These are phyloP conservation scores for Rhexocercosporidium sp. DNA, from an alignment of 2,329 filamentous ascomycete genomes.

Conservation along the genomic window DNA sequence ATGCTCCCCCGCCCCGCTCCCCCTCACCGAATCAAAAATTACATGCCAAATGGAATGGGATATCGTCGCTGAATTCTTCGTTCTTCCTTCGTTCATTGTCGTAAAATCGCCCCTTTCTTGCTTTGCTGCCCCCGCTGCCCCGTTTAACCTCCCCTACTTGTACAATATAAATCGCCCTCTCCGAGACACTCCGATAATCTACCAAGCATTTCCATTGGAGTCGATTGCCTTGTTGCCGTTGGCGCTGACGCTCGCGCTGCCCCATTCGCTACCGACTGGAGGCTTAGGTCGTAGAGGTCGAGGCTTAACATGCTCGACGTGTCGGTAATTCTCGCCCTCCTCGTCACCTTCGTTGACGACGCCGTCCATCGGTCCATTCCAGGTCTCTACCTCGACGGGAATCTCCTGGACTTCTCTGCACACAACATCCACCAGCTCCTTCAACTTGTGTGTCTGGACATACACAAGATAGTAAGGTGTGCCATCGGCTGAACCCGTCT, in stretches of 20 bases:
- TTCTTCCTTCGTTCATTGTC: constrained; percentile 1
- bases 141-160: not conserved
- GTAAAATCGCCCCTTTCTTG: not conserved
- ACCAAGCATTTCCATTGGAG: constrained; percentile 7
- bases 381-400: constrained; percentile 17
- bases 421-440: constrained; percentile 63
- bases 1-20: too few relatives aligned
- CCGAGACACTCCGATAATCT: not conserved
- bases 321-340: constrained; percentile 18
- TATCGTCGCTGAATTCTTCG: constrained; percentile 3
- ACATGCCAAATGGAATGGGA: constrained; percentile 12
- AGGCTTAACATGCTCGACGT: constrained; percentile 34
- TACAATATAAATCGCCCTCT: not conserved
- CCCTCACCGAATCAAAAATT: constrained; percentile 4
- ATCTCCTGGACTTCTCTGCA: constrained; percentile 46
- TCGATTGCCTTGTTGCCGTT: not conserved
- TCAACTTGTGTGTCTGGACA: constrained; percentile 70
- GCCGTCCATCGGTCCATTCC: constrained; percentile 18
- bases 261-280: constrained; percentile 1
- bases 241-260: not conserved
- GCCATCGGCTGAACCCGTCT: constrained; percentile 66
- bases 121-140: not conserved
- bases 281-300: constrained; percentile 35
- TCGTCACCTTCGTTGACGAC: not conserved
- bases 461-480: constrained; percentile 87